Conservation (phyloP, 208 protist genomes). For the Borovskyia barvae region DNA sequence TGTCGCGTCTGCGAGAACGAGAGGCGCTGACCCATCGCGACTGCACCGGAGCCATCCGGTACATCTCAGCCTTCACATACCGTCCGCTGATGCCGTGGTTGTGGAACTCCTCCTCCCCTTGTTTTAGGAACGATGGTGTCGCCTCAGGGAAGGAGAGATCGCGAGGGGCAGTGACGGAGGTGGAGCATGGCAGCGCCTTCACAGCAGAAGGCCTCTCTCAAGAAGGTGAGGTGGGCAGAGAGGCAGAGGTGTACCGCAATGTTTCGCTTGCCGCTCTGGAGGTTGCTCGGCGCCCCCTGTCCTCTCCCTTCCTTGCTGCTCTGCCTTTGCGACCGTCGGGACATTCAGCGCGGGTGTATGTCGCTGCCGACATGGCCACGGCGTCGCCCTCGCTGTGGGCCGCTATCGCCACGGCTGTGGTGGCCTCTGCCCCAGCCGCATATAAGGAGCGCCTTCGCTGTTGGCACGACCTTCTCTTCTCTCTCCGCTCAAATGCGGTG, state of each 20-base stretch:
- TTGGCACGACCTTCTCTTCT: constrained; percentile 62
- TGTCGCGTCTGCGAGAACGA: constrained; percentile 42
- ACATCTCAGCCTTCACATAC: constrained; percentile 44
- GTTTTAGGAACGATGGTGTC: not conserved
- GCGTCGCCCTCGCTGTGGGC: constrained; percentile 7
- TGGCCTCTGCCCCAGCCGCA: not conserved
- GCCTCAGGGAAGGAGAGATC: no score
- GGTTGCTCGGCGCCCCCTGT: not conserved
- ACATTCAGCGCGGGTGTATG: not conserved
- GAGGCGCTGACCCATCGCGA: constrained; percentile 34
- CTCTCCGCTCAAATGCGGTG: constrained; percentile 22
- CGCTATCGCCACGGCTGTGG: not conserved
- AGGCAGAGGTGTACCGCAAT: constrained; percentile 10
- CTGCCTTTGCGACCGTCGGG: not conserved
- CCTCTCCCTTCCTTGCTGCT: no score
- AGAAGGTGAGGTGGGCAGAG: not conserved
- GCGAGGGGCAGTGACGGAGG: not conserved
- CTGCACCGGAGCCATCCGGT: constrained; percentile 30
- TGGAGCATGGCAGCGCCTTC: not conserved
- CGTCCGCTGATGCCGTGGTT: constrained; percentile 49
- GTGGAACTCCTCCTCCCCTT: constrained; percentile 19
- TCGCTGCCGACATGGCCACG: constrained; percentile 3
- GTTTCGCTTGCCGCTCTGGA: constrained; percentile 1
- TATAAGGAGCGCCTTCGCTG: constrained; percentile 10
- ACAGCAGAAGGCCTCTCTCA: not conserved